These are phyloP conservation scores for Fusarium compactum DNA, from an alignment of 2,329 filamentous ascomycete genomes.

Conservation along the genomic window DNA sequence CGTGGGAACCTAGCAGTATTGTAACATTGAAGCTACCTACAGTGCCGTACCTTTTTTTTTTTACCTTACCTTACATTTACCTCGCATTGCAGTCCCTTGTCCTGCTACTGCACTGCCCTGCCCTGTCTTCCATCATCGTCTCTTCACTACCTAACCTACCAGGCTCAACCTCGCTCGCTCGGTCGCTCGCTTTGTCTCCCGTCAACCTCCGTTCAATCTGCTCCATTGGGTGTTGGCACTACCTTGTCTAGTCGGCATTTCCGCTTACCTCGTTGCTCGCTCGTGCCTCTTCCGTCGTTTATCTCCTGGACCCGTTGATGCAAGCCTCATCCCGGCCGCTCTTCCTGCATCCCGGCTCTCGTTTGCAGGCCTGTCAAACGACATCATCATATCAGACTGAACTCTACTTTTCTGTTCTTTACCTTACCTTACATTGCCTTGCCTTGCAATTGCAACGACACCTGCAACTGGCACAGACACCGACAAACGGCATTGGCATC, in stretches of 20 bases:
- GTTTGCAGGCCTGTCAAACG: constrained; percentile 43
- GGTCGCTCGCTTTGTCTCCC: constrained; percentile 43
- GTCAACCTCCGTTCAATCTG: constrained; percentile 43
- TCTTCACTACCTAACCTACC: constrained; percentile 1
- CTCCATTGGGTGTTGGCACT: constrained; percentile 38
- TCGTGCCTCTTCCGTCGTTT: constrained; percentile 41
- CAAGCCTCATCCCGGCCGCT: constrained; percentile 41
- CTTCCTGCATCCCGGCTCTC: constrained; percentile 31
- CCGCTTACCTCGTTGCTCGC: constrained; percentile 41
- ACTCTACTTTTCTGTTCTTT: constrained; percentile 13
- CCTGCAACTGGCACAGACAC: constrained; percentile 20
- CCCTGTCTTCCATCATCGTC: constrained; percentile 5
- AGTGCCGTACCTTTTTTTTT: constrained; percentile 25
- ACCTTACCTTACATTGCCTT: constrained; percentile 17
- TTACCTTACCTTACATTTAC: constrained; percentile 1
- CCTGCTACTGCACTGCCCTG: background rate
- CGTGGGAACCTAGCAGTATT: constrained; percentile 38
- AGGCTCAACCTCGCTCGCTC: constrained; percentile 28
- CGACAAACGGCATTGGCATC: constrained; percentile 2
- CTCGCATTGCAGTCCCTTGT: background rate
- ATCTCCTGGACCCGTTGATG: constrained; percentile 40
- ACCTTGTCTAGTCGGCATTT: constrained; percentile 40
- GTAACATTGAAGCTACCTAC: constrained; percentile 44
- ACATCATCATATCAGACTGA: constrained; percentile 30
- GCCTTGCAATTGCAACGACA: constrained; percentile 22